Base-by-base conservation (phyloP, 2,329 filamentous ascomycete genomes). In the Talaromyces albobiverticillius region DNA sequence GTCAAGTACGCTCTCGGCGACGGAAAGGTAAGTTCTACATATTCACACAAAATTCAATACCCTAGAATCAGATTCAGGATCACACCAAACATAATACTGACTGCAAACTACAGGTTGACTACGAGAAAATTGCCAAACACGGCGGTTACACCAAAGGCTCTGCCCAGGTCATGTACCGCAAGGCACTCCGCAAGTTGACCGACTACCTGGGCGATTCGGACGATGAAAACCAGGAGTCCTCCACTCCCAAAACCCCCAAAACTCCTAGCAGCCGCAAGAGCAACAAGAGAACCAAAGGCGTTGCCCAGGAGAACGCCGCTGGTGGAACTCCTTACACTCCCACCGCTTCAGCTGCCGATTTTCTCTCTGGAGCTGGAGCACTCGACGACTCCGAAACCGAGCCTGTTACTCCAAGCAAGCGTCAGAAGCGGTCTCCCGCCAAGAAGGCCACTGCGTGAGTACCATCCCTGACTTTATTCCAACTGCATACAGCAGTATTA, bases 161-260 rank as follows among this genome's bases (percentile, higher is more conserved):
- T 1, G 74, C 73, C 3, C 62, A 58, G 13, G 64, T 67, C n/a
- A 57, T 66, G 14, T 76, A 70, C 57, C 59, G 61, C 32, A 64
- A 62, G 10, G 64, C 71, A 10, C 74, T 67, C 53, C 70, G 69
- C 55, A 76, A 73, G 59, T 53, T 77, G 41, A 14, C 61, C 4
- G 58, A 59, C 0, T 3, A n/a, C 42, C 11, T 31, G 32, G 3
- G 38, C 18, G 1, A n/a, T n/a, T n/a, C n/a, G n/a, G 51, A 46
- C 10, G 40, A 40, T 26, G 10, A 11, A 6, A 14, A n/a, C n/a
- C n/a, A n/a, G n/a, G n/a, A n/a, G n/a, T n/a, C n/a, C 14, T 10
- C 20, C 18, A 38, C 11, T 4, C 23, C 47, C 13, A 55, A 51
- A 41, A 34, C 41, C 3, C 31, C 47, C 1, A 41, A 47, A n/a